These are phyloP conservation scores for Rubia tinctorum DNA, from an alignment of 305 asterid species.

Conservation along the genomic window DNA sequence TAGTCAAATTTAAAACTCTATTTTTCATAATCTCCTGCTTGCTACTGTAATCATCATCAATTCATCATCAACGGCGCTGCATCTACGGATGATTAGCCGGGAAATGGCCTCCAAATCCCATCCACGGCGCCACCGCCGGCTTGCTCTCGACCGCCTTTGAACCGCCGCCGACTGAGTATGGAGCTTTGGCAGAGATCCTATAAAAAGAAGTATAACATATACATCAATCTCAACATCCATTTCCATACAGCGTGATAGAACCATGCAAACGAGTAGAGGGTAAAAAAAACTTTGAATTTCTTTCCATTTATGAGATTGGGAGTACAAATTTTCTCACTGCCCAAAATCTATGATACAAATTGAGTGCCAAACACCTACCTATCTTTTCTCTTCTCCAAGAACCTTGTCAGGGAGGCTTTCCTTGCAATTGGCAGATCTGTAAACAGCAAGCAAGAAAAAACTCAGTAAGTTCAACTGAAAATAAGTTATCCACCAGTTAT, in stretches of 20 bases:
- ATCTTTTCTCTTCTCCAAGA: conserved; percentile 67
- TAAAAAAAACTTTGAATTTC: background rate
- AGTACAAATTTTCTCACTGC: background rate
- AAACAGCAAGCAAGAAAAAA: background rate
- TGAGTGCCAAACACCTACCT: conserved; percentile 33
- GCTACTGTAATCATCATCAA: too few species aligned
- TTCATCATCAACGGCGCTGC: conserved; percentile 23
- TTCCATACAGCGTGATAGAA: too few species aligned
- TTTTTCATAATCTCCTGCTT: too few species aligned
- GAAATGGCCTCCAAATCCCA: conserved; percentile 44
- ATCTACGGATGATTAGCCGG: conserved; percentile 23
- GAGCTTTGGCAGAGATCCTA: conserved; percentile 58
- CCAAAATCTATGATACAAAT: background rate
- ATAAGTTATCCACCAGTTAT: background rate
- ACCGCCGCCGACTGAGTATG: conserved; percentile 32
- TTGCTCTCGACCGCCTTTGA: conserved; percentile 30
- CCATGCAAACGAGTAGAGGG: background rate
- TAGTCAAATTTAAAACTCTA: background rate
- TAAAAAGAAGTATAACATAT: conserved; percentile 6
- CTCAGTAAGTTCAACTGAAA: background rate
- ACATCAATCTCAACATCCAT: conserved; percentile 4
- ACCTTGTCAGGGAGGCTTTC: conserved; percentile 61
- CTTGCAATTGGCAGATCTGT: conserved; percentile 70
- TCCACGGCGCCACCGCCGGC: conserved; percentile 33
- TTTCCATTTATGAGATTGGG: background rate